Base-by-base conservation (phyloP, 495 filamentous ascomycete species). In the Cudoniella acicularis region DNA sequence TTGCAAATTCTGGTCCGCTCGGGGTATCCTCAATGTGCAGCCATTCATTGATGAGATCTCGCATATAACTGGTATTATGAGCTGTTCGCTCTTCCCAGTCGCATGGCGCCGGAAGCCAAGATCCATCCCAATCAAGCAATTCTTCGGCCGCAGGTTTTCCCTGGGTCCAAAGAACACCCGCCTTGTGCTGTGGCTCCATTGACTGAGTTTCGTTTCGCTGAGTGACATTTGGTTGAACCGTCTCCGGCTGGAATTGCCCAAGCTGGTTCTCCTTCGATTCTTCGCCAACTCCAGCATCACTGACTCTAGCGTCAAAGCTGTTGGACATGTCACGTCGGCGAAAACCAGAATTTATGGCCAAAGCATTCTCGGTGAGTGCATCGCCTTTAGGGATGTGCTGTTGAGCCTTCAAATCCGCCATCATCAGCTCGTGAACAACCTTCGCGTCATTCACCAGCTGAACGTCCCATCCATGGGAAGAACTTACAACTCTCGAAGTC, bases 11-110 rank as follows among this genome's bases (percentile, higher is more conserved):
- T 1, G 50, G 42, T 22, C 56, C 60, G 10, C 22, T 24, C n/a
- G 64, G 60, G 8, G 49, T 1, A 4, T 36, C 30, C 13, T 36
- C 13, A 18, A 40, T 40, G 11, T 16, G 22, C 3, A 9, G n/a
- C 64, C 64, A 67, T 57, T 61, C 57, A 13, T 41, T 23, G 21
- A 67, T 60, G 20, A 59, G 64, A 0, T 52, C 48, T 1, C 50
- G 43, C 1, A 64, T 43, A 27, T 54, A 64, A 20, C 51, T 43
- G 40, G 36, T 53, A 45, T 49, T n/a, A 49, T 64, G 9, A 1
- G 17, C 2, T 17, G 60, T 53, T 10, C 57, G 59, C 11, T 49
- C 20, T 23, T 67, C 64, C 64, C 64, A 66, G 17, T 66, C 56
- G 52, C 40, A 50, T 23, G 60, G 60, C 3, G 53, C 21, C 21